Evolutionary conservation across 306 rosid species (phyloP), one percentile per base, ranked within the genome.

Genomic region (Sindora glabra): DNA sequence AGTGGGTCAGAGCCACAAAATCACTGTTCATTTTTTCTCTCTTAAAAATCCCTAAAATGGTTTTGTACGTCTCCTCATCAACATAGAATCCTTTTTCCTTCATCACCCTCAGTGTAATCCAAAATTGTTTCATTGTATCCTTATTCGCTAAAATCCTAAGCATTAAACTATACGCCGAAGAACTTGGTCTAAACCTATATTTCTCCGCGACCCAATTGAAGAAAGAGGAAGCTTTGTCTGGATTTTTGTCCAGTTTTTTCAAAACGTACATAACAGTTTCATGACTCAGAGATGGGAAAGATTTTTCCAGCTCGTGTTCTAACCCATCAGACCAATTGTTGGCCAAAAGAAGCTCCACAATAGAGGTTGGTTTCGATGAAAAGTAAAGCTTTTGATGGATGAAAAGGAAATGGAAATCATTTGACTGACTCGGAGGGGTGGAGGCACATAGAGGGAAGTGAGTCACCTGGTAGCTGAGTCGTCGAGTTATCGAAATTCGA

Each of bases 291-390:
- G 68, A 33, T 0, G 79, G 77, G 56, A 33, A 24, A 8, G 72
- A 59, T 44, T 76, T 72, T 21, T 69, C 78, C 24, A 92, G 72
- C 70, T 81, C 84, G 21, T 6, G 9, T 72, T 81, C 86, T 45
- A 88, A 53, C 67, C 33, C 83, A 17, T 79, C 59, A 16, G 96
- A 92, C 96, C 98, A 92, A 50, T 79, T 75, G 38, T 75, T 74
- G 59, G 82, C 50, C 42, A 65, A 26, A 64, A 86, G 40, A 62
- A 86, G 83, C 25, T 86, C 82, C 32, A 76, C 49, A 29, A 78
- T 68, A 50, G 95, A 79, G 72, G 53, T 58, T 17, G 94, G 94
- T 18, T 82, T 81, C 1, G 95, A 78, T 8, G 98, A 88, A 49
- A 79, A 78, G 24, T 41, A 60, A n/a, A 27, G 53, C 40, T 51